phyloP scores from a whole-genome alignment of 306 rosid species.

The Dryas alaskensis region DNA sequence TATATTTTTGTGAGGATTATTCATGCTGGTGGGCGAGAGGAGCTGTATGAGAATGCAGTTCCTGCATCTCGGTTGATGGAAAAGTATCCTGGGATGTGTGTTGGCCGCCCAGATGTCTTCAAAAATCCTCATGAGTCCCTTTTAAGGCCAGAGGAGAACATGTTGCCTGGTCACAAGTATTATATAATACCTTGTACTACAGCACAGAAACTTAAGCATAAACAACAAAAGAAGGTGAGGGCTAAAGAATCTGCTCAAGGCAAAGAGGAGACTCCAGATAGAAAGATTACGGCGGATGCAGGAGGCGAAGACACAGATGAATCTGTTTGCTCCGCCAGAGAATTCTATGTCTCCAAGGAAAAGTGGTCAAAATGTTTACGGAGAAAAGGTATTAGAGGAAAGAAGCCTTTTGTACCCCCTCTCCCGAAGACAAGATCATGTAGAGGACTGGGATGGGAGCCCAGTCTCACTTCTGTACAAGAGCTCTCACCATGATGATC shows the following conservation, averaged over 20 bases:
- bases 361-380: constrained; percentile 25
- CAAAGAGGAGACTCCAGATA: constrained; percentile 23
- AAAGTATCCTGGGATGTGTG: constrained; percentile 63
- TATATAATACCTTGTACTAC: constrained; percentile 41
- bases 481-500: constrained; percentile 64
- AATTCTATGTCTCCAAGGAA: constrained; percentile 31
- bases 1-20: constrained; percentile 53
- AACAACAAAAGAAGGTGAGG: constrained; percentile 21
- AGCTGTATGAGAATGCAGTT: constrained; percentile 45
- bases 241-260: constrained; percentile 9
- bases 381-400: constrained; percentile 41
- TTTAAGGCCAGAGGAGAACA: constrained; percentile 43
- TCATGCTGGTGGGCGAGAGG: constrained; percentile 60
- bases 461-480: constrained; percentile 55
- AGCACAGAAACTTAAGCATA: constrained; percentile 51
- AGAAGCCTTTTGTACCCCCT: constrained; percentile 60
- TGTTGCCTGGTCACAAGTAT: constrained; percentile 67
- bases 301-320: constrained; percentile 36
- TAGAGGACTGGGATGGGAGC: constrained; percentile 54
- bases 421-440: constrained; percentile 45
- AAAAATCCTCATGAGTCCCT: constrained; percentile 55
- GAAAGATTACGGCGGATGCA: constrained; percentile 26
- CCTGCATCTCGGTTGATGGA: constrained; percentile 53
- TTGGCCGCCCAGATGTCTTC: constrained; percentile 66
- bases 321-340: constrained; percentile 40